Evolutionary conservation across 2,329 filamentous ascomycete species (phyloP), one percentile per base, ranked within the genome.

Genomic region (Scedosporium boydii): DNA sequence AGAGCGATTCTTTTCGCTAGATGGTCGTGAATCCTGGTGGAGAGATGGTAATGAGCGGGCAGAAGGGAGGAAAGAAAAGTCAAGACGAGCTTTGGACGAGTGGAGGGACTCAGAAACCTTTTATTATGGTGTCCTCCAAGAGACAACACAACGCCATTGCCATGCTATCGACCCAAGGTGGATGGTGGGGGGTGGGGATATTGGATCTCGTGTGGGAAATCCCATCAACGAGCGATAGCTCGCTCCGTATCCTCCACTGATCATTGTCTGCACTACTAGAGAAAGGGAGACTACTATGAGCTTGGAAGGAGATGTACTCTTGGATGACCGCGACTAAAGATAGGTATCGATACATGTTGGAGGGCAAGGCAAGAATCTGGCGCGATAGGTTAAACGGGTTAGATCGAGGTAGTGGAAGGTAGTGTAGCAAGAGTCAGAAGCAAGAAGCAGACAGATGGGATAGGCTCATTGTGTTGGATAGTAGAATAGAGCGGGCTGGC

Each of bases 31-130:
- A 51, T 46, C 14, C 48, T 34, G 46, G 41, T 41, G 56, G n/a
- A n/a, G 41, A 26, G 29, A 42, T 21, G 38, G 38, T 14, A 26
- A 26, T 14, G 51, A 34, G 12, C 5, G 14, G 21, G 38, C 26
- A 26, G 44, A 61, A 41, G 60, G 53, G 26, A 34, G 26, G 53
- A 58, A 44, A 51, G 14, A 41, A 29, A 46, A 18, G 26, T 29
- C 14, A 48, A 21, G 23, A 38, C 7, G 38, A 34, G 23, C 21
- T 21, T 26, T 58, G 21, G 23, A 41, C 23, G 41, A 38, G 56
- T 41, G 26, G 60, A 57, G 60, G 29, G 60, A 58, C 18, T 51
- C 51, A 58, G 51, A 21, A 62, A 44, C 18, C 51, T 58, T 62
- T 62, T 62, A 62, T 62, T 57, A 21, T 23, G 27, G 10, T 34